Percentiles rank a stretch among this genome's conserved stretches.
These are phyloP conservation scores for Lactarius vividus DNA, from an alignment of 768 basidiomycete species.

Conservation along the genomic window DNA sequence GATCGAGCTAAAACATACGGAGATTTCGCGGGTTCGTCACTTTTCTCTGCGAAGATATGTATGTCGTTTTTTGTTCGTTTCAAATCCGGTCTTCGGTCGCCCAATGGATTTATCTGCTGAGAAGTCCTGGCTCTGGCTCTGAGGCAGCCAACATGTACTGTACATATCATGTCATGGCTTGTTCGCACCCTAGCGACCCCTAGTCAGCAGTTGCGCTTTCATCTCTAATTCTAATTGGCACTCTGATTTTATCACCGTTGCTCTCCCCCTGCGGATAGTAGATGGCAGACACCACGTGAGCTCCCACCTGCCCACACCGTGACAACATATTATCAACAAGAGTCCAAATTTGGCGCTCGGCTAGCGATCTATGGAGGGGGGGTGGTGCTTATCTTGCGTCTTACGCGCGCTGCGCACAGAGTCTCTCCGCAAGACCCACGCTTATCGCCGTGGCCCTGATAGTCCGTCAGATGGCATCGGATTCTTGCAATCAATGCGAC, in stretches of 20 bases:
- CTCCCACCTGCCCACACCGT: neutral
- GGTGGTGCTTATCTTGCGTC: neutral
- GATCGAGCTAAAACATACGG: neutral
- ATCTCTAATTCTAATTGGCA: neutral
- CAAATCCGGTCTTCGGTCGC: neutral
- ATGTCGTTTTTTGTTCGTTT: neutral
- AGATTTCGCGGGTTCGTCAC: neutral
- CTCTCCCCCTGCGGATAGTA: neutral
- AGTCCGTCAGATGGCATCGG: neutral
- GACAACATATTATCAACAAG: neutral
- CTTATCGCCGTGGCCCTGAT: slow-evolving; percentile 11
- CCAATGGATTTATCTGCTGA: neutral
- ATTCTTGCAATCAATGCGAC: neutral
- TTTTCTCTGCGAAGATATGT: neutral
- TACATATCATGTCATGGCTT: neutral
- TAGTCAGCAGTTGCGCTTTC: neutral
- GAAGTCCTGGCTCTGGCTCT: neutral
- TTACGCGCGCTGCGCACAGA: neutral
- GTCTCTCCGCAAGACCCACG: slow-evolving; percentile 14
- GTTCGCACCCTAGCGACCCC: neutral
- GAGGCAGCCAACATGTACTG: neutral
- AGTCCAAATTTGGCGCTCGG: neutral
- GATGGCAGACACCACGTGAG: neutral
- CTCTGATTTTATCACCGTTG: neutral
- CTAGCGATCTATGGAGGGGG: slow-evolving; percentile 2